Evolutionary conservation across 345 rosid genomes (phyloP), one percentile per base, ranked within the genome.

Genomic region (Populus davidiana): DNA sequence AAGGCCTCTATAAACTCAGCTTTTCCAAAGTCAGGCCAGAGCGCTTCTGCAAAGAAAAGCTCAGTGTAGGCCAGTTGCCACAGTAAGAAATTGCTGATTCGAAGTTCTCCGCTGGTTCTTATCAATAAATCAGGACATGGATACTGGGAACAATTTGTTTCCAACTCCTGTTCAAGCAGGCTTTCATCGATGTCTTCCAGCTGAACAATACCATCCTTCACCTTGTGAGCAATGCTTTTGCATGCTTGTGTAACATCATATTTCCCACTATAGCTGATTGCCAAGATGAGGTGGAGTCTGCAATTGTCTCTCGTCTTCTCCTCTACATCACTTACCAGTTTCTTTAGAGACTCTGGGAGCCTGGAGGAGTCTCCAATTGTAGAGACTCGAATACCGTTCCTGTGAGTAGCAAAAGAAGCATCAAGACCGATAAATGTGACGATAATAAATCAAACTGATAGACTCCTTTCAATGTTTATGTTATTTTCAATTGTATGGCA

Each of bases 51-150:
- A 27, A 94, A 91, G 85, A 85, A 90, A 29, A 94, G 91, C 52
- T 94, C 98, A 0, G 97, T 90, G 72, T 94, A 89, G 23, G 97
- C 98, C 77, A 91, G 77, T 49, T 92, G 96, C 94, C 94, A 94
- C 67, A 92, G 66, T 83, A 92, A 84, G 84, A 92, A 94, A 88
- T 91, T 92, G 81, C 96, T 94, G 63, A 94, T 87, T 78, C 98
- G 73, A 4, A 88, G 86, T 79, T 91, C 98, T 18, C 93, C 91
- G 0, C 96, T 92, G 3, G 97, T 94, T 85, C 97, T 84, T 39
- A 94, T 92, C 21, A 91, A 39, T 8, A 92, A 61, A 79, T 94
- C 97, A 16, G 97, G 98, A 20, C 84, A 83, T 12, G 96, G 94
- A 67, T 80, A 86, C 76, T 89, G 84, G 0, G 91, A 84, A 73